Evolutionary conservation across 495 filamentous ascomycete genomes (phyloP).

Genomic region (Podospora bellae-mahoneyi): DNA sequence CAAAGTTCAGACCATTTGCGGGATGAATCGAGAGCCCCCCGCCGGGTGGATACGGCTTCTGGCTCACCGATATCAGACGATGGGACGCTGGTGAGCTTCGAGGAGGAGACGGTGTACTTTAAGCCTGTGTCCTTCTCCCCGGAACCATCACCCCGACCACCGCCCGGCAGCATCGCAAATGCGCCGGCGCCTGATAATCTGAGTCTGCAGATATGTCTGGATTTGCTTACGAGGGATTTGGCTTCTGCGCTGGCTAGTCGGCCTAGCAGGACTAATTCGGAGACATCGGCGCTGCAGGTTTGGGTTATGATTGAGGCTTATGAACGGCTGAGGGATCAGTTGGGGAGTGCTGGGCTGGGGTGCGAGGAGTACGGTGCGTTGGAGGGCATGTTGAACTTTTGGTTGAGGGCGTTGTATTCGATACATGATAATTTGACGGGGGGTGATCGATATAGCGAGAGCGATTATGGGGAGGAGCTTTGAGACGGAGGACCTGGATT

Average conservation of each 20-base stretch:
- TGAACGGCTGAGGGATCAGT: constrained; percentile 40
- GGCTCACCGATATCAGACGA: constrained; percentile 40
- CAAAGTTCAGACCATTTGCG: constrained; percentile 20
- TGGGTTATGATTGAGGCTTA: constrained; percentile 53
- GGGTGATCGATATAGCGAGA: constrained; percentile 10
- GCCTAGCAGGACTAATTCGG: constrained; percentile 22
- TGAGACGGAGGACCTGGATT: constrained; percentile 26
- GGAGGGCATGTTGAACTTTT: constrained; percentile 41
- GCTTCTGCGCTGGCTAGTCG: constrained; percentile 32
- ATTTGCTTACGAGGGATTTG: constrained; percentile 43
- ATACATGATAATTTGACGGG: constrained; percentile 36
- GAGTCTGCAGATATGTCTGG: constrained; percentile 42
- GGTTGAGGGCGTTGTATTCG: constrained; percentile 42
- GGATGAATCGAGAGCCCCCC: neutral
- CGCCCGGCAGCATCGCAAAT: constrained; percentile 5
- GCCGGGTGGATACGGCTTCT: neutral
- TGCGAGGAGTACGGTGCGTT: constrained; percentile 25
- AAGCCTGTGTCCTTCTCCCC: constrained; percentile 39
- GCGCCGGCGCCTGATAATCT: constrained; percentile 28
- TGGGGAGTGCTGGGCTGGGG: constrained; percentile 25
- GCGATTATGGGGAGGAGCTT: constrained; percentile 22
- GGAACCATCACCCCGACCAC: constrained; percentile 13
- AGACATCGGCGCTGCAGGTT: constrained; percentile 55
- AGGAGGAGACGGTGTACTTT: constrained; percentile 41
- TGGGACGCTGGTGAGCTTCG: constrained; percentile 43